Evolutionary conservation across 2,329 filamentous ascomycete species (phyloP), one percentile per base, ranked within the genome.

Genomic region (Pseudogymnoascus sp.): DNA sequence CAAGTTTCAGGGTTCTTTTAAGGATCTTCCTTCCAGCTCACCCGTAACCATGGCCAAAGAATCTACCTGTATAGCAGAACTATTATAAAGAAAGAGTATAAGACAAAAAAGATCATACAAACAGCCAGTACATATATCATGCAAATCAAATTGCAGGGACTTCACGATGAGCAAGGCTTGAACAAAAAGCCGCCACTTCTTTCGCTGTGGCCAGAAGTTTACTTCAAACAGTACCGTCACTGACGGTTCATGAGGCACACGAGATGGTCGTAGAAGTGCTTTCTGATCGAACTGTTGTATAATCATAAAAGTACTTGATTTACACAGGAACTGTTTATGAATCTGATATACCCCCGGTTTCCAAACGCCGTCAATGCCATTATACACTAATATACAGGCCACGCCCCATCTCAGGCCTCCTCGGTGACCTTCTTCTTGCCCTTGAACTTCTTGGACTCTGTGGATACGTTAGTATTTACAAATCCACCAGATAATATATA

Each of bases 401-500:
- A 25, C 11, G 51, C 16, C 51, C 28, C 51, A 57, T 36, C 51
- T 57, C 51, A 57, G 10, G 51, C 51, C 6, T 57, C 51, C 5
- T 57, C 51, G 28, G 51, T 2, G 6, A 10, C 28, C 74, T 75
- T 78, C 71, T 77, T 78, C 74, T 80, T 80, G 62, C 74, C 75
- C 71, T 75, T 72, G 76, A 79, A 75, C 67, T 78, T 78, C 71
- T 78, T 79, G 62, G 77, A 78, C 69, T 79, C 77, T 79, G 67
- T 14, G 2, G 48, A 19, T 28, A 11, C 6, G 37, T 70, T 62
- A 68, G 69, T 39, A 63, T 23, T 41, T 41, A 7, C 4, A 61
- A 6, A 4, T 39, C 19, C 36, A 7, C 13, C 36, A 4, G 65
- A 60, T 54, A 21, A 57, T 19, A 5, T 6, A 57, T 31, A 36